A percentile compares a stretch with the other conserved stretches of the same genome.
Conservation (phyloP, 768 basidiomycete genomes). For the Pholiota conissans region DNA sequence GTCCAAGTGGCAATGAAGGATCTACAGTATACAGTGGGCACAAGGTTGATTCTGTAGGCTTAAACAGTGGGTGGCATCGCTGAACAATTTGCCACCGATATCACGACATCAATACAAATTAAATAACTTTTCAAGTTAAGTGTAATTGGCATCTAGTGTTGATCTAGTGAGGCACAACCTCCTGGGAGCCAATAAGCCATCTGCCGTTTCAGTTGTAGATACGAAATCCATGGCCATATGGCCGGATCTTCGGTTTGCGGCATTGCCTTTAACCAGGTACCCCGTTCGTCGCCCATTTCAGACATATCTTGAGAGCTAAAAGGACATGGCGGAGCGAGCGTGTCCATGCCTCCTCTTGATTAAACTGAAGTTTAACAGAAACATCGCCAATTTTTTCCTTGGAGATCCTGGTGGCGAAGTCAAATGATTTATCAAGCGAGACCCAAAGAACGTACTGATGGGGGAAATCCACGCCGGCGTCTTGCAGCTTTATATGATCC, state of each 20-base stretch:
- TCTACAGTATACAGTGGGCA: neutral
- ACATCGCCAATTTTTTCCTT: constrained; percentile 97
- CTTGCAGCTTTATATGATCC: constrained; percentile 79
- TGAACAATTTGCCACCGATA: constrained; percentile 19
- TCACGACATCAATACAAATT: constrained; percentile 23
- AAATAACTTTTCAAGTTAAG: neutral
- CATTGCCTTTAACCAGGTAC: constrained; percentile 58
- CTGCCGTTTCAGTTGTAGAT: neutral
- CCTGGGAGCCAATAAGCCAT: neutral
- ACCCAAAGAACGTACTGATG: constrained; percentile 69
- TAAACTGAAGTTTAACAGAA: constrained; percentile 92
- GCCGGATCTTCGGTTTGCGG: neutral
- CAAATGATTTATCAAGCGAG: neutral
- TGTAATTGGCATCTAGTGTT: constrained; percentile 9
- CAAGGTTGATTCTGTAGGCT: neutral
- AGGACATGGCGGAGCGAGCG: constrained; percentile 89
- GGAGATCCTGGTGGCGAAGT: constrained; percentile 56
- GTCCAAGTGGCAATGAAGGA: neutral
- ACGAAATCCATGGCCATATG: neutral
- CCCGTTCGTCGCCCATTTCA: constrained; percentile 85
- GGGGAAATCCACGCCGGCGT: constrained; percentile 73
- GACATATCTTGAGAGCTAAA: constrained; percentile 82
- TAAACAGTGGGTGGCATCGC: neutral
- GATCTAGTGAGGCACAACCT: constrained; percentile 3
- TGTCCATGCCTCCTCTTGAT: constrained; percentile 96